These are phyloP conservation scores for Colletotrichum trifolii DNA, from an alignment of 2,329 filamentous ascomycete species.

Conservation along the genomic window DNA sequence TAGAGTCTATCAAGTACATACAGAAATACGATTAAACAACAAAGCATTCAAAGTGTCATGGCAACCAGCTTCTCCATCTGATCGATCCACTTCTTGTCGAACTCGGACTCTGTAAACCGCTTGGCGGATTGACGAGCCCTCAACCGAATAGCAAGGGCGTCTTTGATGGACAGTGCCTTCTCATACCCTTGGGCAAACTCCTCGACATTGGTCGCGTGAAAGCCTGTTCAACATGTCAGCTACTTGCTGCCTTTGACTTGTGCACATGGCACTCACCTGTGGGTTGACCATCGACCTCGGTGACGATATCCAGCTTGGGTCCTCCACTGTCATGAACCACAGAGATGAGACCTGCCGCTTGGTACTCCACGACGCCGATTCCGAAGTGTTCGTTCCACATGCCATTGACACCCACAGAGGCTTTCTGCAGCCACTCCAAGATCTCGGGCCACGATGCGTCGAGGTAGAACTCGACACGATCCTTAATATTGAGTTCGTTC, in stretches of 20 bases:
- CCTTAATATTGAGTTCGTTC: constrained; percentile 86
- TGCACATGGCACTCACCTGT: constrained; percentile 67
- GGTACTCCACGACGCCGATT: constrained; percentile 97
- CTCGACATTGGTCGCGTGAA: constrained; percentile 80
- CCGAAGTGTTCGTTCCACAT: constrained; percentile 99
- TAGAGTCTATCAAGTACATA: constrained; percentile 45
- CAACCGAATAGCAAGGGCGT: constrained; percentile 79
- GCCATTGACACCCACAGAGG: constrained; percentile 90
- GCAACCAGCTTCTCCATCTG: constrained; percentile 79
- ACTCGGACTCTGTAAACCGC: constrained; percentile 89
- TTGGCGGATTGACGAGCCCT: constrained; percentile 82
- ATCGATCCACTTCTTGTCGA: constrained; percentile 80
- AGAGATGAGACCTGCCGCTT: constrained; percentile 90
- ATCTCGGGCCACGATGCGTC: constrained; percentile 92
- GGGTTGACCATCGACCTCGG: constrained; percentile 79
- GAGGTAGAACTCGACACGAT: constrained; percentile 86
- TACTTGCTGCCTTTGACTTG: too few relatives aligned
- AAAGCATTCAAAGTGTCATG: constrained; percentile 41
- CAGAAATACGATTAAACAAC: constrained; percentile 32
- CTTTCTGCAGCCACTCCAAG: constrained; percentile 78
- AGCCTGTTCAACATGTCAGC: constrained; percentile 63
- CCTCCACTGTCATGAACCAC: constrained; percentile 95
- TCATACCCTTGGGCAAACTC: constrained; percentile 87
- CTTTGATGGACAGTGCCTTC: constrained; percentile 76
- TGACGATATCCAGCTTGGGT: constrained; percentile 92